Conservation (phyloP, 495 filamentous ascomycete species). For the Podospora comata region DNA sequence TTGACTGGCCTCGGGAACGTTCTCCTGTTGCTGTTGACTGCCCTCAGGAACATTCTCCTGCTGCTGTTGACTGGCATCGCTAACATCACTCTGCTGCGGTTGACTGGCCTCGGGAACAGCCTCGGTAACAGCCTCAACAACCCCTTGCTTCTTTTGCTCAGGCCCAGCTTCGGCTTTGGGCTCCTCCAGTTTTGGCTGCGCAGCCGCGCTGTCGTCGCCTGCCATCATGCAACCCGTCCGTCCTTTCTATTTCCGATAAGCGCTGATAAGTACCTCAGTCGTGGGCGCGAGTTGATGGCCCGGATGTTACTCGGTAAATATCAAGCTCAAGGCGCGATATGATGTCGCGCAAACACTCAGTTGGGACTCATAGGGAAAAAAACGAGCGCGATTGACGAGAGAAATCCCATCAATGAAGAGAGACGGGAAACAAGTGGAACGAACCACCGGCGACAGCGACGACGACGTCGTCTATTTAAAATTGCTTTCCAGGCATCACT, state of each 20-base stretch:
- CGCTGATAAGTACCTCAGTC: not conserved
- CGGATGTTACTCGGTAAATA: not conserved
- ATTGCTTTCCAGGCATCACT: constrained; percentile 17
- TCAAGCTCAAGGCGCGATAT: not conserved
- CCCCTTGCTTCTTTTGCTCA: not conserved
- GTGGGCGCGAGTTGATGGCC: too few relatives aligned
- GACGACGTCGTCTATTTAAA: constrained; percentile 14
- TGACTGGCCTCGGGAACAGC: not conserved
- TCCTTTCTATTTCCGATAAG: not conserved
- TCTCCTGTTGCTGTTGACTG: too few relatives aligned
- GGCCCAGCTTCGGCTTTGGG: not conserved
- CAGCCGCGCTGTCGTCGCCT: constrained; percentile 6
- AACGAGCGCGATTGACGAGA: constrained; percentile 12
- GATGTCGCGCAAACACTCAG: not conserved
- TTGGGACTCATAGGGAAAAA: not conserved
- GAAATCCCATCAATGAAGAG: not conserved
- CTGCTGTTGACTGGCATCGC: not conserved
- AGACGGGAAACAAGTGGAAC: constrained; percentile 1
- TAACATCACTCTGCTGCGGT: not conserved
- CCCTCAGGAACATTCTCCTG: too few relatives aligned
- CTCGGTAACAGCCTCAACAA: not conserved
- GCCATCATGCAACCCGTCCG: constrained; percentile 7
- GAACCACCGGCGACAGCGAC: constrained; percentile 1
- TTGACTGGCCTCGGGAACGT: too few relatives aligned
- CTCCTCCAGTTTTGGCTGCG: constrained; percentile 1